Conservation (phyloP, 331 rosid species). For the Erythrophleum ivorense region DNA sequence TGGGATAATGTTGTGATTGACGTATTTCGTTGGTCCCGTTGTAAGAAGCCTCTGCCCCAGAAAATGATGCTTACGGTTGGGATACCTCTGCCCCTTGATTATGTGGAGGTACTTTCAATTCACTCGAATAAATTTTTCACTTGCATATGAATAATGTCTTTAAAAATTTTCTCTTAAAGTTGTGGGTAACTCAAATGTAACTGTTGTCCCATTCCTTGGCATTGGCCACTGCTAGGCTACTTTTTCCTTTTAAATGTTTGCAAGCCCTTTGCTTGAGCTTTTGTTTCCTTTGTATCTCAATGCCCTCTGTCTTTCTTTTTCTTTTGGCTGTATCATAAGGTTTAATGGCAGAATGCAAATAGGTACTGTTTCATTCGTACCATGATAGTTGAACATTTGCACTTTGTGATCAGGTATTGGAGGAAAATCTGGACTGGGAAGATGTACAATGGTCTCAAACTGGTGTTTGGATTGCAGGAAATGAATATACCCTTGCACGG, state of each 20-base stretch:
- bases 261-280: not conserved
- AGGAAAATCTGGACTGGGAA: conserved; percentile 95
- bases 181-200: not conserved
- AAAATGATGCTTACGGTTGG: conserved; percentile 75
- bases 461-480: conserved; percentile 94
- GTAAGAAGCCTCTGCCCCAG: conserved; percentile 93
- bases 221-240: not conserved
- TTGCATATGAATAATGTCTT: conserved; percentile 12
- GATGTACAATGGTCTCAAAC: conserved; percentile 96
- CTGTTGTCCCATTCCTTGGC: not conserved
- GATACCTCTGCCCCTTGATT: conserved; percentile 82
- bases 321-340: too few relatives aligned
- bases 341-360: conserved; percentile 31
- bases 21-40: conserved; percentile 84
- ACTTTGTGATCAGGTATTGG: conserved; percentile 65
- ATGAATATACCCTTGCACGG: conserved; percentile 87
- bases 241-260: not conserved
- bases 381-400: conserved; percentile 21
- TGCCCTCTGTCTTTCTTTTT: too few relatives aligned
- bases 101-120: conserved; percentile 69
- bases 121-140: not conserved
- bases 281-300: too few relatives aligned
- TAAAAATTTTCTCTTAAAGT: not conserved
- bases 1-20: conserved; percentile 63
- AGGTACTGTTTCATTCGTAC: not conserved